Base-by-base conservation (phyloP, 1,139 yeast species). In the Arxiozyma heterogenica region DNA sequence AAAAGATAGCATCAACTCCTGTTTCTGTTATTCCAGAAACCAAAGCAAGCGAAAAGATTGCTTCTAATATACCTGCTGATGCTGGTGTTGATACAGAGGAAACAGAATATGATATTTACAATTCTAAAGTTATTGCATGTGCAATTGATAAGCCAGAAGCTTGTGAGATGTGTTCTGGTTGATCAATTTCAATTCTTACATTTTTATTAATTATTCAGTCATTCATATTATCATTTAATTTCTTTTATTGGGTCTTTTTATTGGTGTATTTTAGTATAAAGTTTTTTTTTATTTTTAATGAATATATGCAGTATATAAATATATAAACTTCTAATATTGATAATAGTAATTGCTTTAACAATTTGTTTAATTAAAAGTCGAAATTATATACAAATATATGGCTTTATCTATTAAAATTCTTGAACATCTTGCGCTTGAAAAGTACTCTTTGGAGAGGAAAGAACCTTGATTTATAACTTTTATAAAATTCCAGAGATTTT, bases 151-250 rank as follows among this genome's bases (percentile, higher is more conserved):
- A 93, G 75, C 97, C 97, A 57, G 98, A 88, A 73, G 82, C 98
- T 50, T 93, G 98, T 75, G 93, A 93, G 69, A 93, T 93, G 98
- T 93, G 98, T 78, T 91, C 98, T 59, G 98, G 98, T 76, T 93
- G 76, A 73, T 51, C 47, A 34, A 30, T 15, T 46, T 46, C 47
- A 15, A 46, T 41, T 39, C 27, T n/a, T n/a, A n/a, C 41, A 15
- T 42, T 41, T 43, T 43, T 23, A 27, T 50, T 44, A n/a, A 42
- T 44, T 50, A 38, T 23, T 42, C 44, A 34, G 38, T 44, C 39
- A 34, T 34, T 34, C 39, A 34, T 34, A 34, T 34, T 34, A 34
- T 15, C n/a, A 34, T 39, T 42, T 44, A 25, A 42, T 44, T 44
- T 38, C 42, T 38, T 51, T 46, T 46, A 30, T 41, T 42, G 53